Evolutionary conservation across 495 filamentous ascomycete species (phyloP), one percentile per base, ranked within the genome.

Genomic region (Lasiosphaeriaceae sp.): DNA sequence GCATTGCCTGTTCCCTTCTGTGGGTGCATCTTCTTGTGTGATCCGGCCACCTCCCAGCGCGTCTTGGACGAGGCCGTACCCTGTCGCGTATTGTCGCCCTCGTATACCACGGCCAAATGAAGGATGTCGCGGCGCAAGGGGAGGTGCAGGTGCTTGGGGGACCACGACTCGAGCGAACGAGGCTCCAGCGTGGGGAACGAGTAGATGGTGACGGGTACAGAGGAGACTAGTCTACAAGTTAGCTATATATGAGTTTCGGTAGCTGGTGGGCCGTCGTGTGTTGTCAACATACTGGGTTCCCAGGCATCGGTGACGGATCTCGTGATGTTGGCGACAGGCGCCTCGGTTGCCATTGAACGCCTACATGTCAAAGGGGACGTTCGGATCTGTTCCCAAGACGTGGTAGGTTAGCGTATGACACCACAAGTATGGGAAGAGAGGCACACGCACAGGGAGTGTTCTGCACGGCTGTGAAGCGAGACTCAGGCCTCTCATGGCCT

Each of bases 91-190:
- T 74, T 82, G 78, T 97, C 92, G 65, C 90, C 94, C 75, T 98
- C 94, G 82, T 87, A 97, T 56, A 96, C 69, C 19, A 97, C 82
- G 57, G 95, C 94, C 26, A 92, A 83, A 72, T 97, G 95, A 19
- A 99, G 85, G 54, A 99, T 86, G 66, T 99, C 94, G 66, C 88
- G 86, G 11, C 94, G 90, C 16, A 96, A 78, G 6, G 94, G 94
- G 46, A 97, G 80, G 66, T 86, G 69, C 6, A 99, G 86, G 68
- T 97, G 89, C 57, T 87, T 89, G 55, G 81, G 71, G 8, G 88
- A 85, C 78, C 92, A 97, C 68, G 84, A 71, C 58, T 89, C 83
- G 69, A 96, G 88, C 35, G 85, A 81, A 47, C 85, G 68, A 21
- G 94, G 94, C 71, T 96, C 91, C 77, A 97, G 85, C 16, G 85